Evolutionary conservation across 148 eudicot genomes (phyloP), one percentile per base, ranked within the genome.

Genomic region (Suaeda aralocaspica): DNA sequence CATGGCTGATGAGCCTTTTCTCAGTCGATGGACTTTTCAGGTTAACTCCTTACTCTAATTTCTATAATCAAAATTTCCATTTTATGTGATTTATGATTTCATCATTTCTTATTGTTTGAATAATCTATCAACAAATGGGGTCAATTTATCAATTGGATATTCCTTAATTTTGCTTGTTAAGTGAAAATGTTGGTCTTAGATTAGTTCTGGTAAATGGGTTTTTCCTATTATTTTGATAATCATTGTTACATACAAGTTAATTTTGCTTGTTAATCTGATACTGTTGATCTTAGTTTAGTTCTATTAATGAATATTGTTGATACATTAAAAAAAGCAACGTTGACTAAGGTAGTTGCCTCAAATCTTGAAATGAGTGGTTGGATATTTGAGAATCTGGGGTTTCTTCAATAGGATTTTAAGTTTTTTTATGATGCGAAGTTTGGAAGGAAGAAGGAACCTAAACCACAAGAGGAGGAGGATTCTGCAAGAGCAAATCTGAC

Each of bases 341-440:
- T 22, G 36, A 28, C n/a, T 28, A 10, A 28, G 36, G 66, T 62
- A 62, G 48, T 62, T 36, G 14, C 29, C 33, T 52, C 77, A 65
- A 30, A 63, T 41, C 51, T 51, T 33, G 8, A 59, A 61, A 30
- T 42, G 41, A 31, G 71, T 74, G 76, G 76, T 74, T 81, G 80
- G 58, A 62, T 24, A 67, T 67, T 72, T 84, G 70, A 72, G 72
- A 66, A 58, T 65, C 77, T 73, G 66, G 70, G 66, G 46, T 22
- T 78, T 69, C 73, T 81, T 75, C 64, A 44, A 59, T 83, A 91
- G 91, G 97, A 94, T 73, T 89, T 94, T 84, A 85, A 89, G 80
- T 86, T 87, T 83, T 84, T 83, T 87, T 94, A 86, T 91, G 96
- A 87, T 89, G 79, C 86, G 59, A 94, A 94, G 96, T 91, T 94